Base-by-base conservation (phyloP, 371 early-diverging fungal species). In the Mucor mucedo region DNA sequence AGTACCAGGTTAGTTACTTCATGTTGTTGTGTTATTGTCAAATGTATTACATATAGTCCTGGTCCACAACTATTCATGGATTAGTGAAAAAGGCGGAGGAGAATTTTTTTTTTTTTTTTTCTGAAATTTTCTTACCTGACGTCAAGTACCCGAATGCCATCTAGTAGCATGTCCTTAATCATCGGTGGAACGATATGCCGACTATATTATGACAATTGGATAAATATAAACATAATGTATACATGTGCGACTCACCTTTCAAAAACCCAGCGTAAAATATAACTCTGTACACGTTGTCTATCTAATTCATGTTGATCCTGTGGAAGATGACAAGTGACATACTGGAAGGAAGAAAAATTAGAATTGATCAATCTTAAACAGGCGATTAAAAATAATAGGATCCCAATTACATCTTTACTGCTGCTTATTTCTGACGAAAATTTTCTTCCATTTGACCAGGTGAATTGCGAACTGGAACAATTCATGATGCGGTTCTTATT, bases 21-120 rank as follows among this genome's bases (percentile, higher is more conserved):
- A 6, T 45, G 5, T 45, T 7, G 38, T 38, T 21, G 21, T 52
- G 29, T 52, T 13, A 48, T 39, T 41, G 28, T 60, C 21, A 8
- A 33, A 27, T 29, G 49, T 28, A 29, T 49, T 65, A 69, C 69
- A 61, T 62, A 65, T 61, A 69, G 35, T n/a, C 69, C 65, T 53
- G 65, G 65, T 7, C 69, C 69, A 42, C 69, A 64, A 7, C 65
- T 63, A 49, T 16, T n/a, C 14, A 16, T 6, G 35, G 13, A 35
- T 14, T 14, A 10, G 45, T 16, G 54, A 11, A 47, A 48, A 16
- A 42, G 33, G 29, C 2, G 13, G 2, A 9, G 50, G 35, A 35
- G 35, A 35, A 4, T 35, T 35, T 8, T 42, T 42, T 42, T 42
- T 42, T 6, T 42, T 42, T 7, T n/a, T n/a, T n/a, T n/a, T n/a